Percentiles rank a stretch among this genome's conserved stretches.
These are phyloP conservation scores for Paecilomyces formosus DNA, from an alignment of 2,329 filamentous ascomycete species.

Conservation along the genomic window DNA sequence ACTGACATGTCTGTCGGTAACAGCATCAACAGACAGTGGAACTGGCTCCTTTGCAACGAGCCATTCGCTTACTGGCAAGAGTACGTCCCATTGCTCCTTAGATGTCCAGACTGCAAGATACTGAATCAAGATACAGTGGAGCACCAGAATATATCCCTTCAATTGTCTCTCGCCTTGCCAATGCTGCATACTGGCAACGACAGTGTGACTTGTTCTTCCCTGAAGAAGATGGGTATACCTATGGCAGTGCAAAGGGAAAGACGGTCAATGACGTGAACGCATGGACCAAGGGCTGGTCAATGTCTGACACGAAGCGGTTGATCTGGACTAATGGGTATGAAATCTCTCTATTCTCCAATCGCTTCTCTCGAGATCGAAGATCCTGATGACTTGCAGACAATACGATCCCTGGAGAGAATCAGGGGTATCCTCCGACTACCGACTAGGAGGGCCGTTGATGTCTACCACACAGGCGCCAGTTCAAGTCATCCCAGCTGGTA, in stretches of 20 bases:
- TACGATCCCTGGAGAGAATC: constrained; percentile 54
- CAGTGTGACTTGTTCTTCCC: constrained; percentile 54
- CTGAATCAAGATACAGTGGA: constrained; percentile 34
- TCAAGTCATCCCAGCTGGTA: constrained; percentile 45
- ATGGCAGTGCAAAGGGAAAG: constrained; percentile 40
- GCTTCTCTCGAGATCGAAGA: neutral
- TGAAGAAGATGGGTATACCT: constrained; percentile 41
- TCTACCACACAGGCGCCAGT: constrained; percentile 44
- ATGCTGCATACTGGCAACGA: constrained; percentile 46
- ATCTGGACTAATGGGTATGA: constrained; percentile 50
- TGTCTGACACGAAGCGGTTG: constrained; percentile 45
- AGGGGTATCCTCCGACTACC: constrained; percentile 45
- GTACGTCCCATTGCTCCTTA: constrained; percentile 18
- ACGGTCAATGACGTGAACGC: constrained; percentile 45
- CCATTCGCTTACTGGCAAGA: constrained; percentile 54
- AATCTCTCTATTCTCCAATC: neutral
- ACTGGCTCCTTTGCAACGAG: constrained; percentile 58
- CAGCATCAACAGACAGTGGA: constrained; percentile 46
- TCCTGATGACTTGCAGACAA: constrained; percentile 26
- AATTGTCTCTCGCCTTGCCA: constrained; percentile 48
- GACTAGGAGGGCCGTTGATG: constrained; percentile 48
- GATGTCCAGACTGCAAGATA: neutral
- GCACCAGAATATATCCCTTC: constrained; percentile 39
- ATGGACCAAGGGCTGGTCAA: constrained; percentile 50
- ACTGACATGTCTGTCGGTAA: constrained; percentile 45